phyloP scores from a whole-genome alignment of 352 stramenopile genomes.

The Halophytophthora batemanensis region DNA sequence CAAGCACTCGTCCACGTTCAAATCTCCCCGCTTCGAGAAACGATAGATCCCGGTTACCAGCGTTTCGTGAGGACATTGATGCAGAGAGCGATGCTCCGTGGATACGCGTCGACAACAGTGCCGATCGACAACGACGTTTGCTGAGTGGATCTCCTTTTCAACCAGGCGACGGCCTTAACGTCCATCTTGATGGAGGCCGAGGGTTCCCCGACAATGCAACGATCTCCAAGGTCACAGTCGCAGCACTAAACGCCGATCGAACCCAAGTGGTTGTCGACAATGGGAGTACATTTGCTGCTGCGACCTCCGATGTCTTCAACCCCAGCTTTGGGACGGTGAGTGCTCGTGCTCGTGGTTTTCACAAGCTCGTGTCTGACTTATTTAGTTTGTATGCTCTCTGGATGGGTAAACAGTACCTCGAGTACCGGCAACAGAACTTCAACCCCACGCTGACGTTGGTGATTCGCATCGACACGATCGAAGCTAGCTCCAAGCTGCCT shows the following conservation, averaged over 20 bases:
- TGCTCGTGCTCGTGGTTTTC: not conserved
- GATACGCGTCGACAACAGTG: slow-evolving; percentile 38
- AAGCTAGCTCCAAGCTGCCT: slow-evolving; percentile 42
- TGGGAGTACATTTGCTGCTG: slow-evolving; percentile 20
- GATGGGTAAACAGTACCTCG: slow-evolving; percentile 42
- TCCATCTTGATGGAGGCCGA: slow-evolving; percentile 74
- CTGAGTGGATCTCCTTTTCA: slow-evolving; percentile 42
- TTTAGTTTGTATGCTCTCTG: slow-evolving; percentile 1
- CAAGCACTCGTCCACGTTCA: slow-evolving; percentile 23
- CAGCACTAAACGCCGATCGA: slow-evolving; percentile 51
- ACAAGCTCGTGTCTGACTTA: not conserved
- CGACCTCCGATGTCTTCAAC: slow-evolving; percentile 28
- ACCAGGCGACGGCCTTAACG: slow-evolving; percentile 69
- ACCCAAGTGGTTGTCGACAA: slow-evolving; percentile 32
- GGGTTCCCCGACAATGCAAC: slow-evolving; percentile 71
- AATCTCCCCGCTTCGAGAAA: slow-evolving; percentile 13
- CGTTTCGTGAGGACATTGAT: slow-evolving; percentile 19
- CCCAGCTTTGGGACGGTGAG: slow-evolving; percentile 56
- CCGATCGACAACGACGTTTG: slow-evolving; percentile 22
- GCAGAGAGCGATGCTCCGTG: slow-evolving; percentile 23
- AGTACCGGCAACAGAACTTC: slow-evolving; percentile 73
- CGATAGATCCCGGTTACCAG: slow-evolving; percentile 19
- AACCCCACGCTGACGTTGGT: slow-evolving; percentile 83
- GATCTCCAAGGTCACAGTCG: slow-evolving; percentile 69
- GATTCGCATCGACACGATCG: slow-evolving; percentile 82